phyloP scores from a whole-genome alignment of 1,139 yeast species.

The Yamadazyma atmosphaerica region DNA sequence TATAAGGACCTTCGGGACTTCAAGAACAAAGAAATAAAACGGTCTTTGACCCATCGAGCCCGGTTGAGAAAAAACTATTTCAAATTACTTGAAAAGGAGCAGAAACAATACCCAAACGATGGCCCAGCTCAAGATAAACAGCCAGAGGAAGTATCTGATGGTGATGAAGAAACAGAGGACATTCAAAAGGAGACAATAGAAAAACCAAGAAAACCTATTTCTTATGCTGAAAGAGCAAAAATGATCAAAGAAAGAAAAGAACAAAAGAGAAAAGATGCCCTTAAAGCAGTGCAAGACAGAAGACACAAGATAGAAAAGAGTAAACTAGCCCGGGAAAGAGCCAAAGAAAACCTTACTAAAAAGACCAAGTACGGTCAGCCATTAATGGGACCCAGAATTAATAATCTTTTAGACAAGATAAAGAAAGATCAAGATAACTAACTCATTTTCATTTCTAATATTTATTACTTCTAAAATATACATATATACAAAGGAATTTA shows the following conservation, averaged over 20 bases:
- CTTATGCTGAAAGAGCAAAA: slow-evolving; percentile 49
- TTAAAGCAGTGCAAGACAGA: slow-evolving; percentile 28
- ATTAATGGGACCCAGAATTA: slow-evolving; percentile 85
- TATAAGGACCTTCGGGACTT: slow-evolving; percentile 41
- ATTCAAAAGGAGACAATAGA: slow-evolving; percentile 14
- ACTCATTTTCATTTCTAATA: neutral
- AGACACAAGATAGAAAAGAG: slow-evolving; percentile 23
- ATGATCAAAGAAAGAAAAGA: slow-evolving; percentile 46
- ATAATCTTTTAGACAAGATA: slow-evolving; percentile 74
- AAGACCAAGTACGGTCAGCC: slow-evolving; percentile 84
- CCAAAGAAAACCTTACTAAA: slow-evolving; percentile 53
- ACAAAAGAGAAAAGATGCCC: slow-evolving; percentile 29
- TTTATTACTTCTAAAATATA: neutral
- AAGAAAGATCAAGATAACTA: slow-evolving; percentile 38
- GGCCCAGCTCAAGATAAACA: too few species aligned
- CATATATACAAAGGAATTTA: neutral
- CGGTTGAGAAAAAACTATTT: slow-evolving; percentile 79
- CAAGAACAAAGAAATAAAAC: slow-evolving; percentile 62
- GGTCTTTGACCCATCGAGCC: slow-evolving; percentile 79
- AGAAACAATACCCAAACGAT: slow-evolving; percentile 3
- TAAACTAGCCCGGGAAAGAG: slow-evolving; percentile 35
- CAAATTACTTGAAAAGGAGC: slow-evolving; percentile 76
- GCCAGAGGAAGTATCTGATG: too few species aligned
- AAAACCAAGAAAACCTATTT: slow-evolving; percentile 17
- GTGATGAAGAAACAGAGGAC: slow-evolving; percentile 3